A percentile compares a stretch with the other conserved stretches of the same genome.
phyloP scores from a whole-genome alignment of 2,329 filamentous ascomycete species.

The Gaeumannomyces tritici region DNA sequence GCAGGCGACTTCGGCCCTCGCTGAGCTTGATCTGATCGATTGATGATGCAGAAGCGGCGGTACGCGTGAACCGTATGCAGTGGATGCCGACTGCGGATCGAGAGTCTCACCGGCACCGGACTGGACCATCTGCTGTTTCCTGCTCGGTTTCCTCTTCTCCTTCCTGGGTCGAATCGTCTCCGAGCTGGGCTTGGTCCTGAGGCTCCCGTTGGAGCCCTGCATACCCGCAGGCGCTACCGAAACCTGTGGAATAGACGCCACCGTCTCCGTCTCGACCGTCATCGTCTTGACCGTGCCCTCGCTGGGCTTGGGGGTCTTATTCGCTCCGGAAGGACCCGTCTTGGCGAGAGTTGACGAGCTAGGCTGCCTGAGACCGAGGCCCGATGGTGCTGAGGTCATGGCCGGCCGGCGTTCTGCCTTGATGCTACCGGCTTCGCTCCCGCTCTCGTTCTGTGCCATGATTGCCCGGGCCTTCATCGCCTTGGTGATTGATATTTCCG shows the following conservation, averaged over 20 bases:
- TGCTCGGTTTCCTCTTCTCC: slow-evolving; percentile 71
- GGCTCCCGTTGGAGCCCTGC: slow-evolving; percentile 57
- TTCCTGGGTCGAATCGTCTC: slow-evolving; percentile 94
- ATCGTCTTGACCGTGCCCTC: slow-evolving; percentile 80
- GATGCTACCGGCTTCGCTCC: slow-evolving; percentile 55
- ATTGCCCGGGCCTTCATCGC: slow-evolving; percentile 37
- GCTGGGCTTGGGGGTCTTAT: slow-evolving; percentile 52
- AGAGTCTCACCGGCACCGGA: slow-evolving; percentile 61
- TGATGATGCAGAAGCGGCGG: slow-evolving; percentile 29
- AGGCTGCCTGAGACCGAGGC: slow-evolving; percentile 54
- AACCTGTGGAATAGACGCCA: slow-evolving; percentile 80
- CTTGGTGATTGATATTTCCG: slow-evolving; percentile 26
- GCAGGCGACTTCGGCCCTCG: slow-evolving; percentile 15
- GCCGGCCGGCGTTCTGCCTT: slow-evolving; percentile 32
- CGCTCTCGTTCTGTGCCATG: slow-evolving; percentile 43
- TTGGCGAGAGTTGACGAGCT: slow-evolving; percentile 41
- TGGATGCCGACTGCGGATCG: slow-evolving; percentile 9
- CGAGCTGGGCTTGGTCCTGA: slow-evolving; percentile 81
- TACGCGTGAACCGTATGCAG: neutral
- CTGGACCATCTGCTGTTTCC: slow-evolving; percentile 65
- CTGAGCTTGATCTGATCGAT: slow-evolving; percentile 26
- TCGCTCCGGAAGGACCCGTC: slow-evolving; percentile 41
- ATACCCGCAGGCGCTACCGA: slow-evolving; percentile 58
- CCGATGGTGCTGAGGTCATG: slow-evolving; percentile 35
- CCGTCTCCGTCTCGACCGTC: slow-evolving; percentile 96